Evolutionary conservation across 345 rosid genomes (phyloP), one percentile per base, ranked within the genome.

Genomic region (Eucalyptus melliodora): DNA sequence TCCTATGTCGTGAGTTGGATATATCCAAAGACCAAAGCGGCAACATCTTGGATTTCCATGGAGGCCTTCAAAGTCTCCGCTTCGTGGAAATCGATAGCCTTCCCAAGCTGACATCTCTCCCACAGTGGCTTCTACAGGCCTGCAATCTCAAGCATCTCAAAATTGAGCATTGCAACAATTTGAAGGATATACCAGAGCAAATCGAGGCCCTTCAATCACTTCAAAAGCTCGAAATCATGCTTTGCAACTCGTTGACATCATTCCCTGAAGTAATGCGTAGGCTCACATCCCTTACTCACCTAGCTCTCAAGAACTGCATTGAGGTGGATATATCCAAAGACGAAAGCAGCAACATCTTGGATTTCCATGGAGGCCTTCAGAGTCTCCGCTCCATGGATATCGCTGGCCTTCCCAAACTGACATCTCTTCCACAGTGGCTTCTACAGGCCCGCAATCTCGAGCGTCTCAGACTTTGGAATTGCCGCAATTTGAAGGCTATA

Each of bases 351-450:
- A 23, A 56, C 30, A 56, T 56, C 12, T 56, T 56, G 27, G 62
- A 56, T 56, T 56, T 24, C 62, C 62, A 56, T 8, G 62, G 12
- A 56, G 27, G 12, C 26, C 62, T 23, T 23, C 27, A 1, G 1
- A 55, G 30, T 24, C 27, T 56, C 13, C 13, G 13, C 62, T 23
- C 1, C 27, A 0, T 56, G 60, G 0, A 2, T 0, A 2, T 55
- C 27, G 0, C 0, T 23, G 0, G 0, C 4, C 13, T 23, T 23
- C 27, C 62, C 30, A 23, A 23, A 10, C 0, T 56, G 11, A 10
- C 27, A 56, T 56, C 60, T 56, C 60, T 56, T 5, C 60, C 60
- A 23, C 60, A 2, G 13, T 23, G 62, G 62, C 62, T 56, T 56
- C 6, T 56, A 8, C 27, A 56, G 12, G 12, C 27, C 60, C 5